These are phyloP conservation scores for Coemansia javaensis DNA, from an alignment of 192 early-diverging fungal genomes.

Conservation along the genomic window DNA sequence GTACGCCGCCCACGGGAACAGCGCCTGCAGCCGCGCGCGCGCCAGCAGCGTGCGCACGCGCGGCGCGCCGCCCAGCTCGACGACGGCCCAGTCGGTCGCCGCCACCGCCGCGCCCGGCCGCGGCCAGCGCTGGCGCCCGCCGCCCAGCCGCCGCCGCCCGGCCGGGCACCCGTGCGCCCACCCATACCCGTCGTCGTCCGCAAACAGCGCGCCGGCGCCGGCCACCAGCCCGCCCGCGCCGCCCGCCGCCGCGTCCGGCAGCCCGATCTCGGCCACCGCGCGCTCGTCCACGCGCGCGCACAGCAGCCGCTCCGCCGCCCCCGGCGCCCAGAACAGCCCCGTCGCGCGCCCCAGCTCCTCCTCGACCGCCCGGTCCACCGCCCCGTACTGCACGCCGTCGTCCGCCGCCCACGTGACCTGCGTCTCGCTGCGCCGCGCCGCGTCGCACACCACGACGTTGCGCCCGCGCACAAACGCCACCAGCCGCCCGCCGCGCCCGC, in stretches of 20 bases:
- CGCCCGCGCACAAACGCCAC: slow-evolving; percentile 12
- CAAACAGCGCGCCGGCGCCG: slow-evolving; percentile 1
- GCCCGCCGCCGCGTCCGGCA: slow-evolving; percentile 3
- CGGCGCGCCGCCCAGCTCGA: slow-evolving; percentile 4
- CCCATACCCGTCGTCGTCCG: slow-evolving; percentile 1
- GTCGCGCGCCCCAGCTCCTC: slow-evolving; percentile 15
- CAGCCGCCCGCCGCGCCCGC: slow-evolving; percentile 3
- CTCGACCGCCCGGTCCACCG: slow-evolving; percentile 13
- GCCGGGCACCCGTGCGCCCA: slow-evolving; percentile 4
- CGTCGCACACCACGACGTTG: slow-evolving; percentile 15
- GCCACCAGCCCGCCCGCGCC: slow-evolving; percentile 2
- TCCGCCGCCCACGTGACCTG: slow-evolving; percentile 5
- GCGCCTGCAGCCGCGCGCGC: not conserved
- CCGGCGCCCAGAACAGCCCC: slow-evolving; percentile 9
- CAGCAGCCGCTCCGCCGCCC: not conserved
- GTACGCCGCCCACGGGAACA: slow-evolving; percentile 22
- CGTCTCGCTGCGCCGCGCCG: not conserved
- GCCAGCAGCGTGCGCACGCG: slow-evolving; percentile 2
- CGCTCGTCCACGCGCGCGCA: slow-evolving; percentile 16
- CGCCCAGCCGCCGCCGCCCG: not conserved
- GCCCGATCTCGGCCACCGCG: slow-evolving; percentile 1
- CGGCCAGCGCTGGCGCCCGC: slow-evolving; percentile 7
- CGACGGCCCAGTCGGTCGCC: slow-evolving; percentile 4
- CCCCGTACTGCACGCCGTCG: slow-evolving; percentile 9
- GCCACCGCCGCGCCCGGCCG: slow-evolving; percentile 12